phyloP scores from a whole-genome alignment of 805 yeast genomes.

The Saccharomycopsis microspora region DNA sequence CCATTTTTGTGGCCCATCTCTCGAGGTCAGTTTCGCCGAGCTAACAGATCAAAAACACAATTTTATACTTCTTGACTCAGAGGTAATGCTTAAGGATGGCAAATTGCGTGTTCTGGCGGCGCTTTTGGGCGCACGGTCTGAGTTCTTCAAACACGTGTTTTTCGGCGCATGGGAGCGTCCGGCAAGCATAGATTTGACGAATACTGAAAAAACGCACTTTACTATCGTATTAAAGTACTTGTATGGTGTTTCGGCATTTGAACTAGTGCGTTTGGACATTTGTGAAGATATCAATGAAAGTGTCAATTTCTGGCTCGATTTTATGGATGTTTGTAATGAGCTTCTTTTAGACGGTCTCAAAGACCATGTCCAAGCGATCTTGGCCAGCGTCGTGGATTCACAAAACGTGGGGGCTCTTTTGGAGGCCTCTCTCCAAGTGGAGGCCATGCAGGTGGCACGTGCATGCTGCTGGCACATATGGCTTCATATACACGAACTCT shows the following conservation, averaged over 20 bases:
- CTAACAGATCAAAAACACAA: no score
- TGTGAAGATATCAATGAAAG: not conserved
- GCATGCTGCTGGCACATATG: slow-evolving; percentile 60
- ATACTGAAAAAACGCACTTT: slow-evolving; percentile 33
- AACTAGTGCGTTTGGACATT: slow-evolving; percentile 23
- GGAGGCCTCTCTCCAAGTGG: slow-evolving; percentile 36
- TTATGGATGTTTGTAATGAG: slow-evolving; percentile 53
- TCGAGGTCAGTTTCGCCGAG: no score
- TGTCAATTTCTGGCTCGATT: slow-evolving; percentile 41
- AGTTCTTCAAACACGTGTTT: slow-evolving; percentile 23
- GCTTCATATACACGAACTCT: slow-evolving; percentile 49
- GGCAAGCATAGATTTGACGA: slow-evolving; percentile 30
- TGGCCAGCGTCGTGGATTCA: slow-evolving; percentile 42
- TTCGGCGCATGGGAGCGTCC: not conserved
- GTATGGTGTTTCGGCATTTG: slow-evolving; percentile 39
- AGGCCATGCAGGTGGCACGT: slow-evolving; percentile 43
- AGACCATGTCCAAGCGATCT: slow-evolving; percentile 45
- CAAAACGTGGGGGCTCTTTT: slow-evolving; percentile 52
- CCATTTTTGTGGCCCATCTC: no score
- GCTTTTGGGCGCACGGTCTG: slow-evolving; percentile 39
- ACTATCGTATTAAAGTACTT: slow-evolving; percentile 39
- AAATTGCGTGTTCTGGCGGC: slow-evolving; percentile 28
- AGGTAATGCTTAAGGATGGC: slow-evolving; percentile 36
- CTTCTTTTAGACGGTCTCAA: slow-evolving; percentile 48
- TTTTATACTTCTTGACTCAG: slow-evolving; percentile 26